phyloP scores from a whole-genome alignment of 2,329 filamentous ascomycete genomes.

The Hymenoscyphus repandus region DNA sequence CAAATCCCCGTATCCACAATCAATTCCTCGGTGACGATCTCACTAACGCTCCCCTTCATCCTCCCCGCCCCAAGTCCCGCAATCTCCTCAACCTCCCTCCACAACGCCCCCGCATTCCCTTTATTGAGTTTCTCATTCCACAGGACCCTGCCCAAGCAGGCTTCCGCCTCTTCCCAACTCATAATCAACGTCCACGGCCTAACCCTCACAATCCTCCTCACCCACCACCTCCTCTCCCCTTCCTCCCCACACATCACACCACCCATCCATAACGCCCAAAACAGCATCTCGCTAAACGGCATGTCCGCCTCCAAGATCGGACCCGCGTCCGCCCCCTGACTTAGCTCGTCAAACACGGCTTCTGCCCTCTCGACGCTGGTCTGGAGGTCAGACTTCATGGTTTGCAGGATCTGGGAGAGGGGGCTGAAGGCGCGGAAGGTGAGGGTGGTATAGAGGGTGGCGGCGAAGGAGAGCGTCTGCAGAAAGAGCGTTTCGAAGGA shows the following conservation, averaged over 20 bases:
- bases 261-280: constrained; percentile 2
- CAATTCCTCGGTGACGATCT: no score
- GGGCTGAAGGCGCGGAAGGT: constrained; percentile 2
- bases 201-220: not conserved
- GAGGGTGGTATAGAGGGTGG: not conserved
- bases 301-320: not conserved
- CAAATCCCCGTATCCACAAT: no score
- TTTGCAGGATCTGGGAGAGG: not conserved
- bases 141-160: not conserved
- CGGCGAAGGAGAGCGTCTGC: not conserved
- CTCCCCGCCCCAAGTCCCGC: not conserved
- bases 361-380: not conserved
- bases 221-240: not conserved
- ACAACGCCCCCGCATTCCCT: not conserved
- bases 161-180: not conserved
- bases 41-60: no score
- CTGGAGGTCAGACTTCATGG: not conserved
- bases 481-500: constrained; percentile 1
- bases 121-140: not conserved
- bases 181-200: constrained; percentile 2
- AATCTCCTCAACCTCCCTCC: not conserved
- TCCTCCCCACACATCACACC: not conserved
- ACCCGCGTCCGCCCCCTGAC: not conserved
- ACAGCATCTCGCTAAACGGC: not conserved
- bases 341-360: not conserved